Percentiles rank a stretch among this genome's conserved stretches.
Conservation (phyloP, 768 basidiomycete genomes). For the Boletus huronensis region DNA sequence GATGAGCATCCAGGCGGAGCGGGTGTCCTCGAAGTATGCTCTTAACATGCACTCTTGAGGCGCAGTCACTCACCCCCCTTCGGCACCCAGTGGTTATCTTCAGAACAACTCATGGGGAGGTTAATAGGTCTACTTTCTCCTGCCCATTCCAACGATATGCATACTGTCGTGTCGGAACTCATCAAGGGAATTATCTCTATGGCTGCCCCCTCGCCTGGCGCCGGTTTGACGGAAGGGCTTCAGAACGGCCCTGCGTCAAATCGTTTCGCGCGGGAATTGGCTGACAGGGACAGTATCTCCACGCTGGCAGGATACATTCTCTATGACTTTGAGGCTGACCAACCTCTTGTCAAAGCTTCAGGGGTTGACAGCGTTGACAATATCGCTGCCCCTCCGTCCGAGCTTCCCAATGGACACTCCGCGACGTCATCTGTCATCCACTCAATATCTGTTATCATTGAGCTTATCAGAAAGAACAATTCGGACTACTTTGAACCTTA, state of each 20-base stretch:
- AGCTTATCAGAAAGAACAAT: slow-evolving; percentile 95
- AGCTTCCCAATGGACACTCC: slow-evolving; percentile 43
- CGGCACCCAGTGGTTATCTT: slow-evolving; percentile 75
- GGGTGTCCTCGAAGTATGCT: slow-evolving; percentile 84
- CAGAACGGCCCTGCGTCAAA: slow-evolving; percentile 77
- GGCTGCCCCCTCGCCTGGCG: slow-evolving; percentile 82
- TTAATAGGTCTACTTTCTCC: slow-evolving; percentile 84
- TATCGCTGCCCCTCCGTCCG: slow-evolving; percentile 4
- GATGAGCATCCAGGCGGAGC: slow-evolving; percentile 79
- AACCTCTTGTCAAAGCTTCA: slow-evolving; percentile 19
- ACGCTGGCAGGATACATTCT: slow-evolving; percentile 77
- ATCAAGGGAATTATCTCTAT: slow-evolving; percentile 94
- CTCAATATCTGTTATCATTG: slow-evolving; percentile 85
- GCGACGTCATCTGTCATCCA: slow-evolving; percentile 79
- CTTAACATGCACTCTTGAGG: slow-evolving; percentile 30
- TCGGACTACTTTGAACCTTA: slow-evolving; percentile 99
- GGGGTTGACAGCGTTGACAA: slow-evolving; percentile 14
- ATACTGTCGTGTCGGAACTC: slow-evolving; percentile 84
- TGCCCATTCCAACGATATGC: slow-evolving; percentile 65
- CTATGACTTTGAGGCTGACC: slow-evolving; percentile 45
- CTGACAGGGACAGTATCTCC: slow-evolving; percentile 63
- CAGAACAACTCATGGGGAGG: slow-evolving; percentile 75
- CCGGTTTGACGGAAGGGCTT: slow-evolving; percentile 65
- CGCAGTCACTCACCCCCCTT: slow-evolving; percentile 28
- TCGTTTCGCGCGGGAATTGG: slow-evolving; percentile 85